phyloP scores from a whole-genome alignment of 257 asterid species.

The Ophiorrhiza pumila region DNA sequence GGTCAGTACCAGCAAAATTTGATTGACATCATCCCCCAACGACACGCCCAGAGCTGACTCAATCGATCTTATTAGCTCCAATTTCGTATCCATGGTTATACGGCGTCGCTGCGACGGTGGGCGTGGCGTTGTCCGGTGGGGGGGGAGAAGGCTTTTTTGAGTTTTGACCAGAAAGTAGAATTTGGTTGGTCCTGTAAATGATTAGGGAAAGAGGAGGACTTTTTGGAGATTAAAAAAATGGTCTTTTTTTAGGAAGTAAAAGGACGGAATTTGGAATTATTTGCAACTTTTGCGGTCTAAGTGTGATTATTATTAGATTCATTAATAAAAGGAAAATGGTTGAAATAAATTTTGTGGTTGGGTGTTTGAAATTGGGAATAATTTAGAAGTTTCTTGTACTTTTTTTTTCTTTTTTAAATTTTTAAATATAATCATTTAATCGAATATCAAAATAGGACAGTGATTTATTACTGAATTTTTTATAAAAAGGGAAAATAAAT shows the following conservation, averaged over 20 bases:
- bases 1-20: slow-evolving; percentile 38
- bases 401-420: no score
- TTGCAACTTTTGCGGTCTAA: not conserved
- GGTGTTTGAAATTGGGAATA: not conserved
- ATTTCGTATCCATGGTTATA: slow-evolving; percentile 35
- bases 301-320: not conserved
- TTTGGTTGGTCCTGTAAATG: slow-evolving; percentile 12
- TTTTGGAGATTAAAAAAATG: not conserved
- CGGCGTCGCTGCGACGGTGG: not conserved
- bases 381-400: not conserved
- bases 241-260: slow-evolving; percentile 8
- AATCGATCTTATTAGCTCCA: slow-evolving; percentile 51
- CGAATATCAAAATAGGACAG: no score
- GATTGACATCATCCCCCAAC: slow-evolving; percentile 47
- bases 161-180: slow-evolving; percentile 17
- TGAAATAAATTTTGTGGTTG: not conserved
- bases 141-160: not conserved
- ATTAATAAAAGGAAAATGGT: no score
- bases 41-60: slow-evolving; percentile 57
- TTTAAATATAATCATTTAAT: no score
- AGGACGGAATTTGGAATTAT: not conserved
- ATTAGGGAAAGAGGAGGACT: not conserved
- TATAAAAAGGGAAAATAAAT: no score
- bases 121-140: not conserved
- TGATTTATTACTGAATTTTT: no score